Conservation (phyloP, 1,139 yeast species). For the Kodamaea plutei region DNA sequence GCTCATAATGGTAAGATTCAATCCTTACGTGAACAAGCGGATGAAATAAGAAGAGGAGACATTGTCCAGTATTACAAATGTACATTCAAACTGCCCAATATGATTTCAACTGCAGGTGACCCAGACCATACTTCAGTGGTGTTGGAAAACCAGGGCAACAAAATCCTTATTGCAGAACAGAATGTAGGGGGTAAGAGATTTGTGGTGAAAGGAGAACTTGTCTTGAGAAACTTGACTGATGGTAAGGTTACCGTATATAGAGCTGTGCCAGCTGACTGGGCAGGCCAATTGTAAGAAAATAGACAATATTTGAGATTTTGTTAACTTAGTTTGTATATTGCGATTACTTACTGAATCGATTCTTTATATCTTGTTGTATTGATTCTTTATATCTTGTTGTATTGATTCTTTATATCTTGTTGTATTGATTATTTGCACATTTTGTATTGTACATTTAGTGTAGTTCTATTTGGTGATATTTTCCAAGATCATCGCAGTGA, state of each 20-base stretch:
- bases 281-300: conserved; percentile 28
- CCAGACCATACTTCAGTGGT: conserved; percentile 72
- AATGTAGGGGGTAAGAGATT: conserved; percentile 50
- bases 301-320: too few species aligned
- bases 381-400: too few species aligned
- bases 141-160: conserved; percentile 28
- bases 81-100: conserved; percentile 33
- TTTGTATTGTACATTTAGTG: too few species aligned
- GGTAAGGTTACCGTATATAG: conserved; percentile 54
- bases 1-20: conserved; percentile 19
- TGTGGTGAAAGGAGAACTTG: conserved; percentile 46
- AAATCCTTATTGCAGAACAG: conserved; percentile 53
- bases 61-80: conserved; percentile 40
- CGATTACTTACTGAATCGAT: too few species aligned
- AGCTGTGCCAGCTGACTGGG: conserved; percentile 55
- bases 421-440: too few species aligned
- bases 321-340: too few species aligned
- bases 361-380: too few species aligned
- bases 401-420: too few species aligned
- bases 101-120: conserved; percentile 41
- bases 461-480: too few species aligned
- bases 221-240: conserved; percentile 37
- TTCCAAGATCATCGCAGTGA: too few species aligned
- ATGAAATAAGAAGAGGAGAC: conserved; percentile 41
- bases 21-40: conserved; percentile 22